A percentile compares a stretch with the other conserved stretches of the same genome.
Evolutionary conservation across 2,329 filamentous ascomycete genomes (phyloP).

Genomic region (Aspergillus cejpii): DNA sequence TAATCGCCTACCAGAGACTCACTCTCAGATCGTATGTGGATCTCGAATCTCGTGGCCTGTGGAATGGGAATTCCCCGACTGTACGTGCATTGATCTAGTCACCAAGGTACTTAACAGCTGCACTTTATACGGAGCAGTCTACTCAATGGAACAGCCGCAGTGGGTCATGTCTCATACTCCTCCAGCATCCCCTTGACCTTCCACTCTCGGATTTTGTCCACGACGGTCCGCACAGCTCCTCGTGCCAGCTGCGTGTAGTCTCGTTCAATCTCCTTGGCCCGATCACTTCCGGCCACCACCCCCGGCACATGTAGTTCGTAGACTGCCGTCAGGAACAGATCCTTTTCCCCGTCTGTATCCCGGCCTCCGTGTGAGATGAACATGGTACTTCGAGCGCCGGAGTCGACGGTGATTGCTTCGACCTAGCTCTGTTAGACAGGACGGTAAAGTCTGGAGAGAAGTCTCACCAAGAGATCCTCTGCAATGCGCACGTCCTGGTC

Average conservation of each 20-base stretch:
- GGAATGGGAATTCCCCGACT: too few species aligned
- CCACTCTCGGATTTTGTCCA: neutral
- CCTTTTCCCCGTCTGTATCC: neutral
- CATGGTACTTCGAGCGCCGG: neutral
- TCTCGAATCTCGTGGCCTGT: too few species aligned
- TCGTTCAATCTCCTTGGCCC: neutral
- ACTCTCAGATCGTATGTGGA: too few species aligned
- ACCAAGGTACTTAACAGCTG: too few species aligned
- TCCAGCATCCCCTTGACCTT: neutral
- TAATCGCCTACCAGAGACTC: too few species aligned
- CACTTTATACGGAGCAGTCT: too few species aligned
- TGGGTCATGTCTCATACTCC: neutral
- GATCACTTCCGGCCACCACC: neutral
- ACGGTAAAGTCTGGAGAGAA: neutral
- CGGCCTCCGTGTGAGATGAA: neutral
- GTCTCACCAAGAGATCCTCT: neutral
- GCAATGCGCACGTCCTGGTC: neutral
- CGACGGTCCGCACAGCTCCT: neutral
- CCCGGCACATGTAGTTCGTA: neutral
- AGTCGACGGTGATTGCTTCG: neutral
- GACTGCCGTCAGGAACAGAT: neutral
- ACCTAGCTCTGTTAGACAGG: neutral
- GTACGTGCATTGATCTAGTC: too few species aligned
- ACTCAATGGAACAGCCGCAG: too few species aligned
- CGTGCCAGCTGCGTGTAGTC: neutral